Conservation (phyloP, 2,329 filamentous ascomycete genomes). For the Fusarium concolor region DNA sequence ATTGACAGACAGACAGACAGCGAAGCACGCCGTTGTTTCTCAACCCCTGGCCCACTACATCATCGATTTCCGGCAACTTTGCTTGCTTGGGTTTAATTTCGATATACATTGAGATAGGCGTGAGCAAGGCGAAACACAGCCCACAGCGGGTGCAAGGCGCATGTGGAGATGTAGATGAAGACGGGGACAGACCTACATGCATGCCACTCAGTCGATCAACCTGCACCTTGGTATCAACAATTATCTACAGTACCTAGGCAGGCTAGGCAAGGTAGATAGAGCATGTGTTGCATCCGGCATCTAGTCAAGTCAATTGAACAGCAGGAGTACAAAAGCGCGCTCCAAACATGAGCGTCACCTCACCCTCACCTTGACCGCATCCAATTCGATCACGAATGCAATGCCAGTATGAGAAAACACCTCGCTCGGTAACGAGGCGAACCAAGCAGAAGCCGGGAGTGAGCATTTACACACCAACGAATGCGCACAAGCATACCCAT, state of each 20-base stretch:
- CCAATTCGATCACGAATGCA: slow-evolving; percentile 10
- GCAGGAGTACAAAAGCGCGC: slow-evolving; percentile 4
- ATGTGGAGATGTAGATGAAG: neutral
- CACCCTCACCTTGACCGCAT: slow-evolving; percentile 9
- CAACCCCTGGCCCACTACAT: slow-evolving; percentile 44
- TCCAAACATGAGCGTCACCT: slow-evolving; percentile 16
- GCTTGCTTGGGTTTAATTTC: neutral
- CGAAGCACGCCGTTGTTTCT: slow-evolving; percentile 38
- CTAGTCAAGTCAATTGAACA: neutral
- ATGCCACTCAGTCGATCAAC: slow-evolving; percentile 15
- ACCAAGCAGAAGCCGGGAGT: slow-evolving; percentile 18
- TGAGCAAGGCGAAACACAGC: slow-evolving; percentile 21
- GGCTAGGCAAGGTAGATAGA: neutral
- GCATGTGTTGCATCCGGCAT: neutral
- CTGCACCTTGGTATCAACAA: slow-evolving; percentile 5
- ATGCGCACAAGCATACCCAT: slow-evolving; percentile 5
- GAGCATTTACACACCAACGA: slow-evolving; percentile 25
- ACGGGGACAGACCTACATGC: neutral
- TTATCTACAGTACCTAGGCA: neutral
- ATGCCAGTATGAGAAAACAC: slow-evolving; percentile 12
- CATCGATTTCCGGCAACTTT: slow-evolving; percentile 34
- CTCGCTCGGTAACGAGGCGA: slow-evolving; percentile 18
- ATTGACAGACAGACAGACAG: slow-evolving; percentile 24
- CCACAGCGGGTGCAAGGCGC: slow-evolving; percentile 12
- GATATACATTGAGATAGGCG: slow-evolving; percentile 8